Conservation (phyloP, 352 stramenopile genomes). For the Phytophthora melonis region DNA sequence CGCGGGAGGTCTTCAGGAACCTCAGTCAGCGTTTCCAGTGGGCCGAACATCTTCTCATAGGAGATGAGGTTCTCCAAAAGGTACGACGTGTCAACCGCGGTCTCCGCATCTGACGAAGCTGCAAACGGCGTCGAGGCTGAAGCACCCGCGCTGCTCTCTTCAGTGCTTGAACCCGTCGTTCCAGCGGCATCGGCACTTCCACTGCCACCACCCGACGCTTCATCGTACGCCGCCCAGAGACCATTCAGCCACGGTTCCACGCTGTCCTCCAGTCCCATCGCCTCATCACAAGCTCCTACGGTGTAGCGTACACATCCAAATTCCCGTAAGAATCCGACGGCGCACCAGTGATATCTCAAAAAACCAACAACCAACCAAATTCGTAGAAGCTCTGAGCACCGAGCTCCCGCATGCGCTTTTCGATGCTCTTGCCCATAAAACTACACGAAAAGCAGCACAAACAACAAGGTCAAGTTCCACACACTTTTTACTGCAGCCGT, state of each 20-base stretch:
- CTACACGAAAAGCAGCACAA: conserved; percentile 27
- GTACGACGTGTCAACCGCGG: conserved; percentile 22
- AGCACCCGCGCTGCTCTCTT: conserved; percentile 12
- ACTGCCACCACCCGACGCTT: conserved; percentile 32
- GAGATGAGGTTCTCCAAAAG: conserved; percentile 57
- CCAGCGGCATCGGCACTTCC: neutral
- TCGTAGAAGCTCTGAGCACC: conserved; percentile 84
- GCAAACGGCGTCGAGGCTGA: neutral
- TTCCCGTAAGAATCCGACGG: neutral
- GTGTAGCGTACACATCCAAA: conserved; percentile 6
- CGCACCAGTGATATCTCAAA: neutral
- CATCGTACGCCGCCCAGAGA: conserved; percentile 63
- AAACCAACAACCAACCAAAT: conserved; percentile 45
- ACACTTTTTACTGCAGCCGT: neutral
- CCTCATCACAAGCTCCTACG: conserved; percentile 92
- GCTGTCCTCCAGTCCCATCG: conserved; percentile 93
- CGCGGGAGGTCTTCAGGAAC: conserved; percentile 61
- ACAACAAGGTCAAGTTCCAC: neutral
- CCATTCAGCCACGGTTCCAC: conserved; percentile 93
- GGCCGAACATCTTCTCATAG: conserved; percentile 73
- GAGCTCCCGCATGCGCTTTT: conserved; percentile 90
- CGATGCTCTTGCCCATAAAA: conserved; percentile 90
- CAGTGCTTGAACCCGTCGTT: conserved; percentile 36
- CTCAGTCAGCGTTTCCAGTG: conserved; percentile 42
- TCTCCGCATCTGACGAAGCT: neutral